A percentile compares a stretch with the other conserved stretches of the same genome.
Conservation (phyloP, 768 basidiomycete species). For the Suillus bovinus region DNA sequence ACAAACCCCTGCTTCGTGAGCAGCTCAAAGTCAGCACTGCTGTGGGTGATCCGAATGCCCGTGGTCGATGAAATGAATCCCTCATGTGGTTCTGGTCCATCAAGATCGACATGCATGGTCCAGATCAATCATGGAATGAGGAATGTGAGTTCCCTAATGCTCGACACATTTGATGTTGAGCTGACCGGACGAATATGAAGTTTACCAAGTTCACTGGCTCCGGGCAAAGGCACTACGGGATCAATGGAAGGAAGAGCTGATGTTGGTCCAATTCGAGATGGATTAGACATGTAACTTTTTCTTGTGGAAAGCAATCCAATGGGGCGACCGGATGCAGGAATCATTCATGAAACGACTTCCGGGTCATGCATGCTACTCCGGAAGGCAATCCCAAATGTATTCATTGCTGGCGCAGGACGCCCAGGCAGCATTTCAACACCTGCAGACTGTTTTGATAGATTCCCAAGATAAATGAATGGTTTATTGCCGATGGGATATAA, state of each 20-base stretch:
- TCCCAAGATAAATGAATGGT: background rate
- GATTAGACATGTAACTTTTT: background rate
- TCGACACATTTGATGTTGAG: background rate
- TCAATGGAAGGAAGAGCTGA: slow-evolving; percentile 10
- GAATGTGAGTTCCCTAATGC: background rate
- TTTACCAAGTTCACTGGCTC: slow-evolving; percentile 13
- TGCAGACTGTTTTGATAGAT: background rate
- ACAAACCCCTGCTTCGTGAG: too few relatives aligned
- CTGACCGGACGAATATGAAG: background rate
- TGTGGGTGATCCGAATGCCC: too few relatives aligned
- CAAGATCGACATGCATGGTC: background rate
- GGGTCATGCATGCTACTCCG: background rate
- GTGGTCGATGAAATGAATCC: too few relatives aligned
- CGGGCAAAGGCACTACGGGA: slow-evolving; percentile 3
- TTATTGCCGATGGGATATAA: too few relatives aligned
- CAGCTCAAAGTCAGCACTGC: too few relatives aligned
- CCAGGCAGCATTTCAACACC: slow-evolving; percentile 1
- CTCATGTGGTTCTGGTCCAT: too few relatives aligned
- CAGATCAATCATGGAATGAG: background rate
- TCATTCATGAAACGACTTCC: background rate
- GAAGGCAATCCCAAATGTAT: background rate
- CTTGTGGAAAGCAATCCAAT: background rate
- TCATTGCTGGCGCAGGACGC: background rate
- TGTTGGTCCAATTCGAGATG: background rate
- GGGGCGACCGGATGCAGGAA: background rate